phyloP scores from a whole-genome alignment of 1,284 basidiomycete genomes.

The Cryptococcus neoformans region DNA sequence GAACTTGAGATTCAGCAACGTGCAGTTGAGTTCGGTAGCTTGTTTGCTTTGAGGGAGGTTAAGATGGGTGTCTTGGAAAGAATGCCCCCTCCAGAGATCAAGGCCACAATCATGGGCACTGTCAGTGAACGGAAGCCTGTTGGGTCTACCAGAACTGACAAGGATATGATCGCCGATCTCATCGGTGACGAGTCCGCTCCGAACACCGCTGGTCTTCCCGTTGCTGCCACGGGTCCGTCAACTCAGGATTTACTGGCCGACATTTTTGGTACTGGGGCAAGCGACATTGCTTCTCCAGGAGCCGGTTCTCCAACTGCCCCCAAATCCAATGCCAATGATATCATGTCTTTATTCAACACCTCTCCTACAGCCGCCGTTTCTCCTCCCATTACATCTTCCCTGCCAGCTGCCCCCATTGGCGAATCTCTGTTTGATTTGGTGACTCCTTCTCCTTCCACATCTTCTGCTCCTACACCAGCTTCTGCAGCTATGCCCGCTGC shows the following conservation, averaged over 20 bases:
- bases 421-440: slow-evolving; percentile 42
- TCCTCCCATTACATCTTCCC: slow-evolving; percentile 33
- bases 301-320: slow-evolving; percentile 42
- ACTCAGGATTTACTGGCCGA: slow-evolving; percentile 90
- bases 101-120: slow-evolving; percentile 86
- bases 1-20: slow-evolving; percentile 96
- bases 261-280: slow-evolving; percentile 71
- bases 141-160: slow-evolving; percentile 74
- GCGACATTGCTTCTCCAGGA: slow-evolving; percentile 46
- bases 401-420: slow-evolving; percentile 19
- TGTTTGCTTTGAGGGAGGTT: slow-evolving; percentile 70
- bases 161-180: slow-evolving; percentile 68
- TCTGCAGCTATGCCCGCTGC: slow-evolving; percentile 46
- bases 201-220: slow-evolving; percentile 17
- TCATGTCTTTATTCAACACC: slow-evolving; percentile 80
- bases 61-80: slow-evolving; percentile 90
- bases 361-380: slow-evolving; percentile 20
- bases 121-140: slow-evolving; percentile 91
- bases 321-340: slow-evolving; percentile 67
- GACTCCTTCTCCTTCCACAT: slow-evolving; percentile 7
- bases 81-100: slow-evolving; percentile 97
- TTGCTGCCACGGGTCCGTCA: slow-evolving; percentile 55
- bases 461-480: slow-evolving; percentile 17
- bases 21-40: slow-evolving; percentile 86
- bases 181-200: slow-evolving; percentile 66